Evolutionary conservation across 768 basidiomycete genomes (phyloP).

Genomic region (Galerina sulciceps): DNA sequence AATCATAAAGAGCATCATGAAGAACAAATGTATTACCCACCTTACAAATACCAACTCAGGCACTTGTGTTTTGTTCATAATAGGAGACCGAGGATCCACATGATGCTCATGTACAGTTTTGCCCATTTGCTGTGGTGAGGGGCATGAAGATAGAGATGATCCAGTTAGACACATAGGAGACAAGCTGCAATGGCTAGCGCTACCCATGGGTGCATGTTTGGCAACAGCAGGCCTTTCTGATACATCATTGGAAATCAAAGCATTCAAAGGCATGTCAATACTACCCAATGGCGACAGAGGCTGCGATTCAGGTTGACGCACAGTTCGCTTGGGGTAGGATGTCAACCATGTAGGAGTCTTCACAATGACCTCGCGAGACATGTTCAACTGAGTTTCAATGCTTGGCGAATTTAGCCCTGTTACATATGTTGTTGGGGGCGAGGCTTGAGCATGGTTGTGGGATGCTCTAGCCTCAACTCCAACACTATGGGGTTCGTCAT

Average conservation of each 20-base stretch:
- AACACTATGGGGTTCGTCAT: constrained; percentile 5
- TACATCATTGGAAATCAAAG: constrained; percentile 9
- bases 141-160: constrained; percentile 9
- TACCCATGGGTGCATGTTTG: not conserved
- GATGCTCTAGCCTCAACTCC: constrained; percentile 17
- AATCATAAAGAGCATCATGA: not conserved
- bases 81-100: constrained; percentile 26
- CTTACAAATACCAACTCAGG: constrained; percentile 16
- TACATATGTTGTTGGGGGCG: constrained; percentile 7
- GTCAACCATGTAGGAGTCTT: constrained; percentile 34
- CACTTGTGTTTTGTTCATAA: constrained; percentile 11
- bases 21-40: not conserved
- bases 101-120: constrained; percentile 1
- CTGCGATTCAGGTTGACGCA: constrained; percentile 6
- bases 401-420: not conserved
- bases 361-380: constrained; percentile 25
- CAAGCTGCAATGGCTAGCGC: not conserved
- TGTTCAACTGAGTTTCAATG: not conserved
- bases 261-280: constrained; percentile 10
- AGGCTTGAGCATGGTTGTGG: constrained; percentile 15
- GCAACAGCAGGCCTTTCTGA: not conserved
- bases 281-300: constrained; percentile 17
- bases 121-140: not conserved
- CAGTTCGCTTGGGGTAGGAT: constrained; percentile 25
- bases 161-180: not conserved